phyloP scores from a whole-genome alignment of 176 grass and related monocot genomes.

The maize (Zea mays) region DNA sequence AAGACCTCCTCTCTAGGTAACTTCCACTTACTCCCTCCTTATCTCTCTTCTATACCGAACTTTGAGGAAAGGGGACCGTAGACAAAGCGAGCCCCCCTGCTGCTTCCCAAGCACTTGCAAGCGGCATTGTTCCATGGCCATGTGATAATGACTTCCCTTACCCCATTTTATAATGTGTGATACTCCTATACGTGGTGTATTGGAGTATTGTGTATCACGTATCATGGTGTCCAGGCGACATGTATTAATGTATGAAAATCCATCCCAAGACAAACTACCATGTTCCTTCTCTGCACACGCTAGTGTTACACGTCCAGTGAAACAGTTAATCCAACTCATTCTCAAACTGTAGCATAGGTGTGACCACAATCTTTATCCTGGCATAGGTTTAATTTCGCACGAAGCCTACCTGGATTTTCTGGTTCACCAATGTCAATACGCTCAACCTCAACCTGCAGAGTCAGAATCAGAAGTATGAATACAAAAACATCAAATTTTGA shows the following conservation, averaged over 20 bases:
- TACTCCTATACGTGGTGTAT: not conserved
- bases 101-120: not conserved
- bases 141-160: not conserved
- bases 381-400: not conserved
- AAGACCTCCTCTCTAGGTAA: not conserved
- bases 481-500: constrained; percentile 14
- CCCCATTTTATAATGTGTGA: not conserved
- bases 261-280: not conserved
- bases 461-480: too few relatives aligned
- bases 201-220: not conserved
- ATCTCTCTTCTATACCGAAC: not conserved
- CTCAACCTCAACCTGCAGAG: constrained; percentile 80
- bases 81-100: not conserved
- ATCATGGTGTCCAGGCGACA: not conserved
- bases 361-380: not conserved
- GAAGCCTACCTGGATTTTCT: constrained; percentile 59
- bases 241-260: not conserved
- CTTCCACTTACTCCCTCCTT: not conserved
- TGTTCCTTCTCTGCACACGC: not conserved
- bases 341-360: not conserved
- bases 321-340: not conserved
- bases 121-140: not conserved
- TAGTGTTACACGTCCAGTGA: not conserved
- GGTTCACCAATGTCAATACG: constrained; percentile 87
- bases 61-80: not conserved